These are phyloP conservation scores for Rubia yunnanensis DNA, from an alignment of 257 asterid species.

Conservation along the genomic window DNA sequence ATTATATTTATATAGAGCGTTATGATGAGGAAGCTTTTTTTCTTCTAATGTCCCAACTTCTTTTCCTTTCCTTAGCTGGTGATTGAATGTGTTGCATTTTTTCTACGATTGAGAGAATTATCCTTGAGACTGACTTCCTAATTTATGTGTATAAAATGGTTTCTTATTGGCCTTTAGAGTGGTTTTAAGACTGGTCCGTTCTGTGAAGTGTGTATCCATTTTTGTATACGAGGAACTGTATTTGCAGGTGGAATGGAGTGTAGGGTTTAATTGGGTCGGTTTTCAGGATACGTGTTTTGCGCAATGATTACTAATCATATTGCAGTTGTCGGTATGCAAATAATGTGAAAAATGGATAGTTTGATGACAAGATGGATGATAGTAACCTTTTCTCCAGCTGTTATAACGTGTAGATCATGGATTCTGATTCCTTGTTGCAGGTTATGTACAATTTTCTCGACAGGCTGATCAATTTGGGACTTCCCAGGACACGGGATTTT, in stretches of 20 bases:
- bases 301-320: not conserved
- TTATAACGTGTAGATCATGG: not conserved
- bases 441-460: conserved; percentile 87
- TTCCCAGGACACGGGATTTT: conserved; percentile 88
- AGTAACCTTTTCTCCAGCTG: not conserved
- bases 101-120: not conserved
- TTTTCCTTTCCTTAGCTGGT: not conserved
- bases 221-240: not conserved
- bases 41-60: not conserved
- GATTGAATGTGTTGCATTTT: not conserved
- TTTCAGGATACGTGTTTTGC: not conserved
- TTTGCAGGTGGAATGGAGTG: not conserved
- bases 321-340: no score
- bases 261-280: not conserved
- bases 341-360: not conserved
- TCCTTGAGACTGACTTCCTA: not conserved
- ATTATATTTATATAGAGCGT: not conserved
- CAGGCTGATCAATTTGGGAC: conserved; percentile 83
- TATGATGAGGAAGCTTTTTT: not conserved
- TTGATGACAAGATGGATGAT: not conserved
- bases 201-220: not conserved
- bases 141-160: not conserved
- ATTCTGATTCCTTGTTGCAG: conserved; percentile 24
- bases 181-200: not conserved
- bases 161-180: not conserved